phyloP scores from a whole-genome alignment of 2,329 filamentous ascomycete species.

The Rutstroemia sp. region DNA sequence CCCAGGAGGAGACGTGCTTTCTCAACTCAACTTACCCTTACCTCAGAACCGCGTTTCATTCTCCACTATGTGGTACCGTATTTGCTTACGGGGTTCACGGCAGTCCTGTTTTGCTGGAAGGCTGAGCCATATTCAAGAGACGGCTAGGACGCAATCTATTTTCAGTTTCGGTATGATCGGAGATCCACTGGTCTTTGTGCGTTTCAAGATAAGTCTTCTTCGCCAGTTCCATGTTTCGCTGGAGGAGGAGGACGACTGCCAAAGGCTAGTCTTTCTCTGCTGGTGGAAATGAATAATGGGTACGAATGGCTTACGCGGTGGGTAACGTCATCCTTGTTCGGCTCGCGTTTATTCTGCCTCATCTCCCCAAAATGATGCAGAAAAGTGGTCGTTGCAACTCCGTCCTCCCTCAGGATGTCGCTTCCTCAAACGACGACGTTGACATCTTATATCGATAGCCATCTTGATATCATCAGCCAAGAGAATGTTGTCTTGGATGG shows the following conservation, averaged over 20 bases:
- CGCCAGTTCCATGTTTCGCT: neutral
- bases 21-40: neutral
- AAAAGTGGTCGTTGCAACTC: neutral
- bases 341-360: neutral
- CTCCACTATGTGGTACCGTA: neutral
- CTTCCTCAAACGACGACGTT: neutral
- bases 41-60: neutral
- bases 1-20: conserved; percentile 1
- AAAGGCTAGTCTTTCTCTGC: neutral
- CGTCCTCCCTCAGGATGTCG: neutral
- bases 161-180: neutral
- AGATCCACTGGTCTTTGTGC: neutral
- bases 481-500: conserved; percentile 1
- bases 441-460: neutral
- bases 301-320: conserved; percentile 5
- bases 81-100: neutral
- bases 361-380: neutral
- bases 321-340: conserved; percentile 7
- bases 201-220: neutral
- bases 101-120: neutral
- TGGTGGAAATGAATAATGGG: conserved; percentile 5
- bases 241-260: neutral
- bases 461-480: conserved; percentile 2
- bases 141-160: neutral
- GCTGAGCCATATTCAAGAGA: neutral